A percentile compares a stretch with the other conserved stretches of the same genome.
These are phyloP conservation scores for Primulina huaijiensis DNA, from an alignment of 257 asterid species.

Conservation along the genomic window DNA sequence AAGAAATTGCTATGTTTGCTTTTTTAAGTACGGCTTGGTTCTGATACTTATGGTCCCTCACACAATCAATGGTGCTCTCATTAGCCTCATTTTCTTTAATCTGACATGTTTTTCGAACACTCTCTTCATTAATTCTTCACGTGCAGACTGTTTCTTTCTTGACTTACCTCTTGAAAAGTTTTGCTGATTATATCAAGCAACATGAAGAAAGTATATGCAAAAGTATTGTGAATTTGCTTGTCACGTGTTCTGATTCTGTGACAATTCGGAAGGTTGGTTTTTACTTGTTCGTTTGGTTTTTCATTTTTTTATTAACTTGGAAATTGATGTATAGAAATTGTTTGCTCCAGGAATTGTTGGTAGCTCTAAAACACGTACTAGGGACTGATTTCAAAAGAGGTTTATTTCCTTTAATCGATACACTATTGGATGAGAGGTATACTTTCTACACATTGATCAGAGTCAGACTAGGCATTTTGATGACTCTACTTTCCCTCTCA, in stretches of 20 bases:
- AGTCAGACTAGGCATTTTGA: background rate
- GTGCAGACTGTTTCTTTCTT: conserved; percentile 95
- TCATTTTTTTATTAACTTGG: conserved; percentile 22
- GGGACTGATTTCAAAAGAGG: conserved; percentile 99
- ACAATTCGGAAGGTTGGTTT: conserved; percentile 80
- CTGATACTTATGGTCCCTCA: background rate
- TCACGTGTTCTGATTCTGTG: conserved; percentile 97
- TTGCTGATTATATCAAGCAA: conserved; percentile 84
- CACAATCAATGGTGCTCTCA: background rate
- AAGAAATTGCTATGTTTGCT: background rate
- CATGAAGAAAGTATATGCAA: conserved; percentile 98
- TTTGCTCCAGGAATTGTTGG: conserved; percentile 82
- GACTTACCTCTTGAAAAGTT: conserved; percentile 94
- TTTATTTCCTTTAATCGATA: conserved; percentile 36
- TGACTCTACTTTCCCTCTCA: background rate
- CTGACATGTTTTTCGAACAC: conserved; percentile 10
- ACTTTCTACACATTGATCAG: background rate
- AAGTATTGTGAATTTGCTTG: conserved; percentile 96
- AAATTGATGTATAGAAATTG: conserved; percentile 28
- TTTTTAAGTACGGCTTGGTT: background rate
- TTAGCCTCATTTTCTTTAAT: conserved; percentile 11
- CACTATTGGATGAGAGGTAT: background rate
- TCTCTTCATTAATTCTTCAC: conserved; percentile 18
- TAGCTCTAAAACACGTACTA: conserved; percentile 96
- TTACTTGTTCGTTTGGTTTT: conserved; percentile 17